A percentile compares a stretch with the other conserved stretches of the same genome.
phyloP scores from a whole-genome alignment of 129 eudicot species.

The carrot (Daucus carota) region DH1_v3.0 NC_030383.2:45861501-45862000 shows the following conservation, averaged over 20 bases:
- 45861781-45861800: conserved; percentile 16
- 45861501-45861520: not conserved
- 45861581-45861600: not conserved
- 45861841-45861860: conserved; percentile 15
- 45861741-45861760: not conserved
- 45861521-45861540: not conserved
- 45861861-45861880: not conserved
- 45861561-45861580: not conserved
- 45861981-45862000: not conserved
- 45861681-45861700: conserved; percentile 18
- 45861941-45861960: conserved; percentile 19
- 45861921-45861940: conserved; percentile 15
- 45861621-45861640: conserved; percentile 9
- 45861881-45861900: conserved; percentile 1
- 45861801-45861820: conserved; percentile 21
- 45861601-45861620: conserved; percentile 16
- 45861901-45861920: conserved; percentile 16
- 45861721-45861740: not conserved
- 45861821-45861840: not conserved
- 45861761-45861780: not conserved
- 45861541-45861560: not conserved
- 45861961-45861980: conserved; percentile 10
- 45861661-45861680: not conserved
- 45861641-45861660: not conserved
- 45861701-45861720: conserved; percentile 20